These are phyloP conservation scores for Sanguinoderma infundibulare DNA, from an alignment of 1,284 basidiomycete species.

Conservation along the genomic window DNA sequence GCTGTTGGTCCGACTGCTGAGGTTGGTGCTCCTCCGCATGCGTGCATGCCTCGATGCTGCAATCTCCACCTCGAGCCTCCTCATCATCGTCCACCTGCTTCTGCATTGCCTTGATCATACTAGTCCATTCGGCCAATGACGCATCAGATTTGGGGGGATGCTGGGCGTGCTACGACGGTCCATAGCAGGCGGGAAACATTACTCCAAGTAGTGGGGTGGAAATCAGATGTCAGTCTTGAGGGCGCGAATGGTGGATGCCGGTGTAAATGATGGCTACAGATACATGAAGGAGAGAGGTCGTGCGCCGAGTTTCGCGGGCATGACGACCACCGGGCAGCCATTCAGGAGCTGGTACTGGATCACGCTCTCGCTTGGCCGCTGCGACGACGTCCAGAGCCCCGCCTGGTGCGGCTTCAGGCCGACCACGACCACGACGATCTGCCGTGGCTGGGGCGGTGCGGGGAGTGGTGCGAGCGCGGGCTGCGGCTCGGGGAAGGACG, in stretches of 20 bases:
- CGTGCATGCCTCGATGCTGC: constrained; percentile 70
- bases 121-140: constrained; percentile 80
- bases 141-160: constrained; percentile 53
- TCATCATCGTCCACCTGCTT: constrained; percentile 80
- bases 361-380: constrained; percentile 62
- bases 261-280: neutral
- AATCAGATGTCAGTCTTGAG: neutral
- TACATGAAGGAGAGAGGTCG: constrained; percentile 42
- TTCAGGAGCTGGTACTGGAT: constrained; percentile 65
- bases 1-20: constrained; percentile 44
- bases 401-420: constrained; percentile 64
- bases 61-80: constrained; percentile 76
- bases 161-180: constrained; percentile 43
- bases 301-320: constrained; percentile 61
- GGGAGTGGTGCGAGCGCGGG: constrained; percentile 48
- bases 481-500: constrained; percentile 56
- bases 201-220: neutral
- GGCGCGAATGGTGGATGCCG: neutral
- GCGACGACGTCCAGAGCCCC: constrained; percentile 58
- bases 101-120: constrained; percentile 76
- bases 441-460: constrained; percentile 49
- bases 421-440: constrained; percentile 57
- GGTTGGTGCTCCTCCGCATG: constrained; percentile 58
- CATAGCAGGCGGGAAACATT: neutral
- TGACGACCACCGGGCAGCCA: constrained; percentile 62